Conservation (phyloP, 2,329 filamentous ascomycete species). For the Simplicillium sp. region DNA sequence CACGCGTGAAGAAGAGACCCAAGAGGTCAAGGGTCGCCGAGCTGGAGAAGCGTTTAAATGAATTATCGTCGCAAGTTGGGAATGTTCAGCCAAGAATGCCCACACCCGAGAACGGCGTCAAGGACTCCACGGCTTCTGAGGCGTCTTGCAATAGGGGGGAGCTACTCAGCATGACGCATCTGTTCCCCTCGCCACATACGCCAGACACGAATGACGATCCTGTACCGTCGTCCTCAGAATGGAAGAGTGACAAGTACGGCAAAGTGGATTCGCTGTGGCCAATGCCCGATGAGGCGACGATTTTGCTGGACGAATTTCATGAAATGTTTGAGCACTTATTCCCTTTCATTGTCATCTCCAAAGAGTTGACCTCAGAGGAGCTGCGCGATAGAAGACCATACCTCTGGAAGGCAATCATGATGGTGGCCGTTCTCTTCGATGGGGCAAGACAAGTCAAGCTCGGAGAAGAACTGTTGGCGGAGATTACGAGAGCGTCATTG, state of each 20-base stretch:
- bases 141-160: slow-evolving; percentile 3
- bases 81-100: slow-evolving; percentile 7
- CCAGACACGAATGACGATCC: slow-evolving; percentile 2
- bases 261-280: slow-evolving; percentile 29
- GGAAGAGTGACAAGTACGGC: slow-evolving; percentile 11
- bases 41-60: slow-evolving; percentile 38
- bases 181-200: background rate
- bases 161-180: background rate
- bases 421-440: slow-evolving; percentile 31
- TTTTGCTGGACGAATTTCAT: slow-evolving; percentile 26
- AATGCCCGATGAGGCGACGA: slow-evolving; percentile 26
- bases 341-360: slow-evolving; percentile 35
- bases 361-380: slow-evolving; percentile 22
- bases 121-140: slow-evolving; percentile 2
- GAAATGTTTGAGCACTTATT: slow-evolving; percentile 24
- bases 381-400: slow-evolving; percentile 30
- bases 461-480: slow-evolving; percentile 32
- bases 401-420: slow-evolving; percentile 40
- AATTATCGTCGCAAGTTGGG: slow-evolving; percentile 30
- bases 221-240: slow-evolving; percentile 5
- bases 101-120: slow-evolving; percentile 4
- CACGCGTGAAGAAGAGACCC: slow-evolving; percentile 34
- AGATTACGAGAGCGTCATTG: slow-evolving; percentile 29
- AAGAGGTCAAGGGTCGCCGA: slow-evolving; percentile 40
- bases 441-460: slow-evolving; percentile 31